Evolutionary conservation across 192 early-diverging fungal species (phyloP), one percentile per base, ranked within the genome.

Genomic region (Backusella mclennaniae): DNA sequence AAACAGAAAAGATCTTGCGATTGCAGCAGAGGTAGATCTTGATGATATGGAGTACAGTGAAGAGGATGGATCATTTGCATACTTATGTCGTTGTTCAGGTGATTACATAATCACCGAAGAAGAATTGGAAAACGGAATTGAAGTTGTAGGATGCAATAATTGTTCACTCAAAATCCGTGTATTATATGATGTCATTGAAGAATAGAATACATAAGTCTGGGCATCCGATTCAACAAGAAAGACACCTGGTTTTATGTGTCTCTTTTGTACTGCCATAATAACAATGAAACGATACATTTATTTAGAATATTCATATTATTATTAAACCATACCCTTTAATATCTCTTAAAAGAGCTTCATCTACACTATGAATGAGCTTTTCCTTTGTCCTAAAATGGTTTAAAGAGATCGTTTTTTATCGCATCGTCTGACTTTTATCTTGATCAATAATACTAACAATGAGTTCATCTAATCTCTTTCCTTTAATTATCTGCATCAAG

Each of bases 11-110:
- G 77, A 85, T 14, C 90, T 87, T 15, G 87, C 89, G 3, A 89
- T 94, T 41, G 88, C 93, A 73, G 90, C 86, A 41, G 92, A 93
- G 36, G 84, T 95, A 29, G 93, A 94, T 80, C 74, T 95, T 72
- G 94, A 95, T 73, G 92, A 93, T 31, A 94, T 95, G 94, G 90
- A 90, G 2, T 93, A 88, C 52, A 84, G 92, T 68, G 87, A 91
- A 74, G 83, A 83, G 36, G 42, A 59, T 17, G 63, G 76, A 0
- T 67, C 66, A 1, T 95, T 87, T 68, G 77, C 87, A 15, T 80
- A 84, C 5, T 79, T 83, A 4, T 95, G 93, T 74, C 85, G 93
- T 29, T 95, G 93, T 82, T 87, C 91, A 14, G 88, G 90, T 35
- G 74, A 69, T 35, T 92, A 93, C 73, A 42, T 74, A 14, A 90